Percentiles rank a stretch among this genome's conserved stretches.
These are phyloP conservation scores for Hymenoscyphus albidus DNA, from an alignment of 2,329 filamentous ascomycete genomes.

Conservation along the genomic window DNA sequence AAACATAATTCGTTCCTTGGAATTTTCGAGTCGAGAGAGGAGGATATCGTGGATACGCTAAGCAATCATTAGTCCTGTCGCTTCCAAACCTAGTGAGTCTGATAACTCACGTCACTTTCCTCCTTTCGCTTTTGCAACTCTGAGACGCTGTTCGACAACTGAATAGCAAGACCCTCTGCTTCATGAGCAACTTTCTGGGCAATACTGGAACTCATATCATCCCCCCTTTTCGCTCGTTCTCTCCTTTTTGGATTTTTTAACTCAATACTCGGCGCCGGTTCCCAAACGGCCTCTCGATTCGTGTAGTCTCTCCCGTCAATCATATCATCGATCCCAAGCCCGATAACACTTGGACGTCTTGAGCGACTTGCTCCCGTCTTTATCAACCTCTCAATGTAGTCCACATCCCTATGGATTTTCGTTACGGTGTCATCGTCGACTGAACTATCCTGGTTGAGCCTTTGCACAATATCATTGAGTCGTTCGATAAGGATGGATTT, in stretches of 20 bases:
- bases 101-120: constrained; percentile 51
- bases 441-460: constrained; percentile 30
- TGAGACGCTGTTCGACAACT: constrained; percentile 47
- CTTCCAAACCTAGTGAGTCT: constrained; percentile 11
- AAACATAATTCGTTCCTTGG: constrained; percentile 55
- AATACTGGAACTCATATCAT: constrained; percentile 25
- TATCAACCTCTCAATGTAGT: constrained; percentile 37
- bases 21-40: constrained; percentile 53
- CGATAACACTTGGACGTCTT: constrained; percentile 1
- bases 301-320: constrained; percentile 9
- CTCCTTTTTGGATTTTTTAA: constrained; percentile 11
- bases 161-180: constrained; percentile 46
- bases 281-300: not conserved
- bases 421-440: constrained; percentile 32
- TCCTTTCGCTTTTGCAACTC: constrained; percentile 54
- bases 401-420: constrained; percentile 37
- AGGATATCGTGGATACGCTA: constrained; percentile 61
- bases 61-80: not conserved
- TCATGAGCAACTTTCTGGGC: constrained; percentile 38
- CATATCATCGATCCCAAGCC: not conserved
- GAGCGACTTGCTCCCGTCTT: constrained; percentile 16
- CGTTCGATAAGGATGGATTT: constrained; percentile 35
- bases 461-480: constrained; percentile 35
- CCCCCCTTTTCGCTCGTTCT: constrained; percentile 15
- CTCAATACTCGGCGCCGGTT: constrained; percentile 21